phyloP scores from a whole-genome alignment of 1,139 yeast species.

The Geotrichum macrosporum region DNA sequence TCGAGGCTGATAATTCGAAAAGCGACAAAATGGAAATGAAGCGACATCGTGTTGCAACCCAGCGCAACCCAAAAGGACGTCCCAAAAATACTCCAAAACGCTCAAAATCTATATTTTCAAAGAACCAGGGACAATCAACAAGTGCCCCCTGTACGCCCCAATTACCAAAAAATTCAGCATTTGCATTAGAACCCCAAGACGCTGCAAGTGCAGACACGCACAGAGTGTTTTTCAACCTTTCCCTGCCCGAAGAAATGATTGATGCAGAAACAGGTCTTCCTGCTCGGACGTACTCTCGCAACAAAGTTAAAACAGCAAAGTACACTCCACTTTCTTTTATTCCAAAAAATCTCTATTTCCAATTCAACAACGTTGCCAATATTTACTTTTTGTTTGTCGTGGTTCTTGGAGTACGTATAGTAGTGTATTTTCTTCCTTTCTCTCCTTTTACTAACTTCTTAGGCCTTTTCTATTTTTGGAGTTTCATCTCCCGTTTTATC shows the following conservation, averaged over 20 bases:
- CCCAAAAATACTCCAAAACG: constrained; percentile 42
- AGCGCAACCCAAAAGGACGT: constrained; percentile 65
- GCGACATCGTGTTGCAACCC: constrained; percentile 88
- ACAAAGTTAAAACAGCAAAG: constrained; percentile 92
- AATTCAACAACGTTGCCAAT: constrained; percentile 88
- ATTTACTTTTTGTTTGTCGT: constrained; percentile 76
- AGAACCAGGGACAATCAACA: background rate
- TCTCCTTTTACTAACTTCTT: constrained; percentile 14
- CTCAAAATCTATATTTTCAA: constrained; percentile 28
- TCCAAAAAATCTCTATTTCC: constrained; percentile 75
- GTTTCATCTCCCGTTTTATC: constrained; percentile 85
- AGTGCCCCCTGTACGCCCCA: constrained; percentile 3
- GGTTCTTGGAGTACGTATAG: constrained; percentile 56
- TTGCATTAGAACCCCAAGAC: background rate
- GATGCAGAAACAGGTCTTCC: constrained; percentile 62
- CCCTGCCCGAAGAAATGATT: constrained; percentile 58
- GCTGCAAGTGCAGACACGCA: constrained; percentile 36
- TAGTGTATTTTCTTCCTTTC: constrained; percentile 16
- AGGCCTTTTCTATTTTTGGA: constrained; percentile 75
- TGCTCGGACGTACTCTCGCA: constrained; percentile 58
- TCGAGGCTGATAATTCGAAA: constrained; percentile 1
- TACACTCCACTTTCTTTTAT: constrained; percentile 85
- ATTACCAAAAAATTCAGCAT: constrained; percentile 3
- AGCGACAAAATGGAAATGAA: constrained; percentile 44
- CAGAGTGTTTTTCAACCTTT: constrained; percentile 58